Evolutionary conservation across 441 rosid genomes (phyloP), one percentile per base, ranked within the genome.

Genomic region (Theobroma grandiflorum): DNA sequence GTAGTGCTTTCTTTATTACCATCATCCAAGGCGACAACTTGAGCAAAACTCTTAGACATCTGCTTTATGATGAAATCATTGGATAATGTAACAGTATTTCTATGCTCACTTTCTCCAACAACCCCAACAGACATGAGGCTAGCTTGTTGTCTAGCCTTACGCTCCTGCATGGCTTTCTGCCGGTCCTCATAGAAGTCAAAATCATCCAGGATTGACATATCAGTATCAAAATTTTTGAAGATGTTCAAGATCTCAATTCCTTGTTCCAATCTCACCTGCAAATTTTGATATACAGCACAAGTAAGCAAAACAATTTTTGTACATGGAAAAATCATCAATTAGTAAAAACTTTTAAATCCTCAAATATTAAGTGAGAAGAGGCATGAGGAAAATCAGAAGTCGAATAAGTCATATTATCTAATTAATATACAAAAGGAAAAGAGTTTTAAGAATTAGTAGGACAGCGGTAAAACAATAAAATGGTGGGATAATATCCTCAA

Each of bases 251-350:
- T 85, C 87, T 91, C 89, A 8, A 85, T 81, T 31, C 92, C 92
- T 52, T 89, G 92, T 78, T 89, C 94, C 86, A 91, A 82, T 81
- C 88, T 91, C 83, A 91, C 91, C 94, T 91, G 84, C 67, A 84
- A 80, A 42, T 52, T 68, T 31, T 31, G 50, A 59, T 73, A 45
- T 50, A 49, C 79, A 43, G 66, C 74, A 72, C 37, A 26, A 53
- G 64, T 68, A 49, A 72, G 43, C 11, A 47, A 62, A 71, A 6
- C 8, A 72, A 35, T 4, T 10, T 45, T 22, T 58, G n/a, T 8
- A 38, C 57, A 12, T n/a, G 53, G 53, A 38, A 55, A 57, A 6
- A 58, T 38, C 49, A 12, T 38, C 38, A 73, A 57, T 47, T 2
- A 5, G 35, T 58, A 42, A 15, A 11, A 61, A 4, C 16, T 33